phyloP scores from a whole-genome alignment of 2,329 filamentous ascomycete genomes.

The Beauveria scarabaeidicola region DNA sequence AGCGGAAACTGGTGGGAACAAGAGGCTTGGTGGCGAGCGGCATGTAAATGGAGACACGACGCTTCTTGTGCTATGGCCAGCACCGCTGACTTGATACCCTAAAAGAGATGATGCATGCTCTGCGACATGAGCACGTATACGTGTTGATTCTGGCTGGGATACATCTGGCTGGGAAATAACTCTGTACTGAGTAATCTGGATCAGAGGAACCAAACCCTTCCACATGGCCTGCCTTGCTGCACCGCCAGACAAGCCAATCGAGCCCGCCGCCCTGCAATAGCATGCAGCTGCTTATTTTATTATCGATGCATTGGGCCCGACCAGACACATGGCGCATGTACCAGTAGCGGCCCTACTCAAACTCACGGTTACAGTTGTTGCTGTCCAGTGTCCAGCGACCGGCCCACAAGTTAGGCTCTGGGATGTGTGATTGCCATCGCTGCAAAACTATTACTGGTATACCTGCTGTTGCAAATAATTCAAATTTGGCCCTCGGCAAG shows the following conservation, averaged over 20 bases:
- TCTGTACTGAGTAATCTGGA: not conserved
- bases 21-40: constrained; percentile 6
- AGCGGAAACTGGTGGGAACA: constrained; percentile 1
- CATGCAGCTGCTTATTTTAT: not conserved
- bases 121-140: no score
- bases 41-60: constrained; percentile 2
- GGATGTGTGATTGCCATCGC: not conserved
- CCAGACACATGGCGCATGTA: not conserved
- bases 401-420: not conserved
- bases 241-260: not conserved
- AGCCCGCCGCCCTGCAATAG: not conserved
- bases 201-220: not conserved
- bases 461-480: not conserved
- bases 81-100: no score
- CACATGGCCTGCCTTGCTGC: not conserved
- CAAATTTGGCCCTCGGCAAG: not conserved
- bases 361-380: not conserved
- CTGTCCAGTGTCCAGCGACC: not conserved
- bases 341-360: no score
- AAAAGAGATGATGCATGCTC: no score
- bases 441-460: not conserved
- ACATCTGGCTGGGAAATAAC: not conserved
- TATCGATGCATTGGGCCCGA: not conserved
- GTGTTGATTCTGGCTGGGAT: no score
- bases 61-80: not conserved